Conservation (phyloP, 228 moss, liverwort and hornwort genomes). For the Sphagnum magellanicum region DNA sequence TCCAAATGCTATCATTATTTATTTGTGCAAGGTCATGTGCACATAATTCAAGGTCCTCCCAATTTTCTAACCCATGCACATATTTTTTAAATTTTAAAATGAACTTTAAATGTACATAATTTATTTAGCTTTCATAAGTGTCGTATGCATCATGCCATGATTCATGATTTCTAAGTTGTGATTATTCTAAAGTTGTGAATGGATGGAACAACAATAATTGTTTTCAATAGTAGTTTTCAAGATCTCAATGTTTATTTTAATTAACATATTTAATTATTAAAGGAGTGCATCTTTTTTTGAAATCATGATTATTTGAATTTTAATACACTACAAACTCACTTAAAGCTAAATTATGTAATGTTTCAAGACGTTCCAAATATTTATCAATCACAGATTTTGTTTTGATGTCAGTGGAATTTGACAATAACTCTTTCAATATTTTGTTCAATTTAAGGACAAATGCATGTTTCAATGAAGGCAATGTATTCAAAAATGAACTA, state of each 20-base stretch:
- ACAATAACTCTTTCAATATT: too few species aligned
- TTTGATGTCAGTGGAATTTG: too few species aligned
- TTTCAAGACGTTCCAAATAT: background rate
- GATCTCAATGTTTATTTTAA: background rate
- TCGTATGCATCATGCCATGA: background rate
- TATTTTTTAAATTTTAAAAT: background rate
- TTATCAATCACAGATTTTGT: background rate
- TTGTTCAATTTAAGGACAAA: too few species aligned
- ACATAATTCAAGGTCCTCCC: background rate
- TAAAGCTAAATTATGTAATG: background rate
- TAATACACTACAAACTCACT: background rate
- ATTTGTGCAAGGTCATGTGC: background rate
- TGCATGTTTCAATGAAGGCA: too few species aligned
- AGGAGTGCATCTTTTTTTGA: background rate
- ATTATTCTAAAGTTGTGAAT: background rate
- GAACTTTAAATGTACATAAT: background rate
- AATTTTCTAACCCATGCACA: background rate
- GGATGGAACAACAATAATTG: background rate
- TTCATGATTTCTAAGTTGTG: background rate
- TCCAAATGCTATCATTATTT: background rate
- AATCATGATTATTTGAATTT: background rate
- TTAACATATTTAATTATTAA: background rate
- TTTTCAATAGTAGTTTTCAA: background rate
- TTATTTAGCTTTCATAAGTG: background rate
- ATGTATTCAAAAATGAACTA: too few species aligned